A percentile compares a stretch with the other conserved stretches of the same genome.
phyloP scores from a whole-genome alignment of 2,329 filamentous ascomycete species.

The Trichothecium roseum region DNA sequence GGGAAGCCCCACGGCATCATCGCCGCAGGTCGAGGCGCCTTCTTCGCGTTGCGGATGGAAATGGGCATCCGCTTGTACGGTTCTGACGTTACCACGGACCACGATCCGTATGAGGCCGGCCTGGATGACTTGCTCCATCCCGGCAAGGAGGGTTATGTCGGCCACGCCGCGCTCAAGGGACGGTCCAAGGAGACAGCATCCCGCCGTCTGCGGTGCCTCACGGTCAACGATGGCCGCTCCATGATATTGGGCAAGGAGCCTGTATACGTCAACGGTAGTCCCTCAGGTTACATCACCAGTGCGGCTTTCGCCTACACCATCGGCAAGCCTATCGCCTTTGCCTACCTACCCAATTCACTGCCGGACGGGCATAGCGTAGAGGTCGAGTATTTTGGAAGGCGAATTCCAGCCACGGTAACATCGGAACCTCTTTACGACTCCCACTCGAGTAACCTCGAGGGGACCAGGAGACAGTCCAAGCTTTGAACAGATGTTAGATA shows the following conservation, averaged over 20 bases:
- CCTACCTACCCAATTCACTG: conserved; percentile 39
- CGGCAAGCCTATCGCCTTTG: conserved; percentile 47
- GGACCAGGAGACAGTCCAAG: too few relatives aligned
- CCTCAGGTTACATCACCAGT: conserved; percentile 48
- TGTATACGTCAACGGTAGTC: conserved; percentile 35
- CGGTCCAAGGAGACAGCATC: conserved; percentile 23
- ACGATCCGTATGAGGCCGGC: conserved; percentile 50
- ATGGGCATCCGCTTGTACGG: conserved; percentile 49
- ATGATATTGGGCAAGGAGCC: conserved; percentile 54
- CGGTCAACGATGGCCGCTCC: conserved; percentile 43
- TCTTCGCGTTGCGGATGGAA: conserved; percentile 48
- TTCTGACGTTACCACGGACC: conserved; percentile 48
- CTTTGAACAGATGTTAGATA: too few relatives aligned
- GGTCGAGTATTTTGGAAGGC: conserved; percentile 50
- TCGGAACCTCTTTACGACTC: conserved; percentile 26
- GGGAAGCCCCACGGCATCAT: conserved; percentile 45
- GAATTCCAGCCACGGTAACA: conserved; percentile 41
- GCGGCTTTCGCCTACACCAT: conserved; percentile 51
- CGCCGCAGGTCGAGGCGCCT: conserved; percentile 46
- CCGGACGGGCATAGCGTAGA: conserved; percentile 39
- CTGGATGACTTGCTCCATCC: conserved; percentile 37
- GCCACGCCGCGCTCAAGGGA: conserved; percentile 35
- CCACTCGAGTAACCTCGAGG: not conserved
- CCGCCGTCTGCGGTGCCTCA: conserved; percentile 35
- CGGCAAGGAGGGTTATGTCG: conserved; percentile 38